phyloP scores from a whole-genome alignment of 2,329 filamentous ascomycete species.

The Stachybotrys echinatus region DNA sequence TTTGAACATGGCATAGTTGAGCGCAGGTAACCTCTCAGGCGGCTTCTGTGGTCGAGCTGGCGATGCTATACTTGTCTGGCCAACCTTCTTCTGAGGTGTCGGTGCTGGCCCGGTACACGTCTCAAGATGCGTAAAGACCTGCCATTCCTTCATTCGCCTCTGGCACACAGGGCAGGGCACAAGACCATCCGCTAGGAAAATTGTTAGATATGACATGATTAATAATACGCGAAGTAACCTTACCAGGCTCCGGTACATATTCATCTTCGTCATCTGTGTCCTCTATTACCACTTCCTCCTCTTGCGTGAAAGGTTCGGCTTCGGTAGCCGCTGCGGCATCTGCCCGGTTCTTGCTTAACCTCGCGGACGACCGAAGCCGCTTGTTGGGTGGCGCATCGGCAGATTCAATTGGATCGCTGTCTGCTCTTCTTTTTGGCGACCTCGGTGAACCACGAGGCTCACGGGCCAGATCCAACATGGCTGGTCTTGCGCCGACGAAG shows the following conservation, averaged over 20 bases:
- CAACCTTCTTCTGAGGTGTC: conserved; percentile 1
- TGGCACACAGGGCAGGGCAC: conserved; percentile 81
- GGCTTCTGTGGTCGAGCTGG: conserved; percentile 25
- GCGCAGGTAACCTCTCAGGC: conserved; percentile 65
- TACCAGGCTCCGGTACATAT: conserved; percentile 22
- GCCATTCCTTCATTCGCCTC: conserved; percentile 70
- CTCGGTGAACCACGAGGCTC: conserved; percentile 9
- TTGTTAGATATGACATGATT: conserved; percentile 8
- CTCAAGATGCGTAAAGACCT: conserved; percentile 79
- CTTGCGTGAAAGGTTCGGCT: conserved; percentile 9
- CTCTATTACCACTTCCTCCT: conserved; percentile 15
- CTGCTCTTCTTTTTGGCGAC: conserved; percentile 49
- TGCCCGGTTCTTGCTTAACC: conserved; percentile 37
- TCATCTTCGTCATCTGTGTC: conserved; percentile 22
- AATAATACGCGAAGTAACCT: background rate
- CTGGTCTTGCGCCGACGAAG: conserved; percentile 62
- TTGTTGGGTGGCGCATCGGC: conserved; percentile 32
- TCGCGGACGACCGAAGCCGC: conserved; percentile 46
- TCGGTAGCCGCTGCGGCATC: no score
- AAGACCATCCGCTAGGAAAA: conserved; percentile 61
- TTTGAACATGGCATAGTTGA: conserved; percentile 85
- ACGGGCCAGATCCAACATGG: conserved; percentile 60
- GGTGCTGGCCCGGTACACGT: conserved; percentile 41
- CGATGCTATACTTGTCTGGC: conserved; percentile 8
- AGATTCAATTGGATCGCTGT: conserved; percentile 21